These are phyloP conservation scores for Passalora sequoiae DNA, from an alignment of 2,329 filamentous ascomycete species.

Conservation along the genomic window DNA sequence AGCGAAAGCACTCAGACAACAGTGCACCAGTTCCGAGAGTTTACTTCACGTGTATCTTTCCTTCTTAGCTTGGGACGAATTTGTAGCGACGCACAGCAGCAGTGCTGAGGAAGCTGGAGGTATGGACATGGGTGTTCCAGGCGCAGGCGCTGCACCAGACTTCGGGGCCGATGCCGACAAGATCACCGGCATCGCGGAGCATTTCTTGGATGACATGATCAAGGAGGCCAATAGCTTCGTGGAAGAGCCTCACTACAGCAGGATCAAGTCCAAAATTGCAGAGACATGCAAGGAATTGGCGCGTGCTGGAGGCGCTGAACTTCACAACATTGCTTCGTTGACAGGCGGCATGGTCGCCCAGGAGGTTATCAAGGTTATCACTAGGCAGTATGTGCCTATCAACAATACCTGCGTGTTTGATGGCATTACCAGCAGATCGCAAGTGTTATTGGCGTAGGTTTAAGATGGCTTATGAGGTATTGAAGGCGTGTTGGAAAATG, in stretches of 20 bases:
- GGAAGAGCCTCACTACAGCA: constrained; percentile 40
- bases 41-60: constrained; percentile 47
- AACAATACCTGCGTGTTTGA: constrained; percentile 62
- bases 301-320: constrained; percentile 73
- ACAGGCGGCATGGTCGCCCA: constrained; percentile 93
- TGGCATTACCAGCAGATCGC: constrained; percentile 52
- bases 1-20: constrained; percentile 44
- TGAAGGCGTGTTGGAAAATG: too few species aligned
- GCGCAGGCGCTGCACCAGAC: constrained; percentile 30
- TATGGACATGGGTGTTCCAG: constrained; percentile 35
- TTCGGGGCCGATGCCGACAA: constrained; percentile 37
- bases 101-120: constrained; percentile 31
- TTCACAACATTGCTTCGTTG: constrained; percentile 87
- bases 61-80: constrained; percentile 49
- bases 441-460: constrained; percentile 25
- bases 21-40: constrained; percentile 42
- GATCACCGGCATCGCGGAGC: constrained; percentile 41
- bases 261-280: constrained; percentile 34
- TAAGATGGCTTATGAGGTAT: too few species aligned
- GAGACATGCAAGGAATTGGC: constrained; percentile 47
- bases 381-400: constrained; percentile 61
- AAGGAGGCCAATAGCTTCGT: constrained; percentile 38
- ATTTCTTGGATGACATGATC: constrained; percentile 39
- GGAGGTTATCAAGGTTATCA: constrained; percentile 85
- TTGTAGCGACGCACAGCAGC: constrained; percentile 37